Conservation (phyloP, 2,329 filamentous ascomycete genomes). For the Fragosphaeria purpurea region DNA sequence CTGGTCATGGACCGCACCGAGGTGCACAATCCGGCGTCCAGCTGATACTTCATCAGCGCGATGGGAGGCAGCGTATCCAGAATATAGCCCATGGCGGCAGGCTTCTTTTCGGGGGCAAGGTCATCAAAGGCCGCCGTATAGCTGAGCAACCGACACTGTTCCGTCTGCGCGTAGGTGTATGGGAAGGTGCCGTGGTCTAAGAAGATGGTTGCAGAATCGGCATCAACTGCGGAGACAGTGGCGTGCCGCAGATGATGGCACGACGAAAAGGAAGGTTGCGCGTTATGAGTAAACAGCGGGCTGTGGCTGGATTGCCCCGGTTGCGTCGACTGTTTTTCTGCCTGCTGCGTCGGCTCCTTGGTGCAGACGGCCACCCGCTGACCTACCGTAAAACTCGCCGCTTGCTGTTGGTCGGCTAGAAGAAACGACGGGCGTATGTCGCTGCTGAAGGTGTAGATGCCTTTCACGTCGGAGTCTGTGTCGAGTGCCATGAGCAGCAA, state of each 20-base stretch:
- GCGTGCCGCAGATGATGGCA: not conserved
- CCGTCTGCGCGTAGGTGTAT: not conserved
- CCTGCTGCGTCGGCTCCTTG: not conserved
- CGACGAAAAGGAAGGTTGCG: not conserved
- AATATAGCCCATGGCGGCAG: conserved; percentile 38
- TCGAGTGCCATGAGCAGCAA: not conserved
- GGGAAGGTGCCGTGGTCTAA: not conserved
- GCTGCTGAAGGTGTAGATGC: conserved; percentile 19
- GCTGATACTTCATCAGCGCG: conserved; percentile 41
- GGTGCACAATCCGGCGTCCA: conserved; percentile 29
- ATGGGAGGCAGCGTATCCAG: conserved; percentile 54
- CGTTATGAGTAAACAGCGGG: too few relatives aligned
- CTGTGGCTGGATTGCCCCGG: too few relatives aligned
- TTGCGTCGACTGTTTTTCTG: too few relatives aligned
- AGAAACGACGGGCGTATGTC: not conserved
- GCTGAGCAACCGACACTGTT: not conserved
- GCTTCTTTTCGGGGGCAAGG: conserved; percentile 34
- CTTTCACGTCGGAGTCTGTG: not conserved
- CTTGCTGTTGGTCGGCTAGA: not conserved
- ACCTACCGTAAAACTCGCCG: not conserved
- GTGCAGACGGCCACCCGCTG: conserved; percentile 5
- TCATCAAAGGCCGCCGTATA: conserved; percentile 43
- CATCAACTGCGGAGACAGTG: not conserved
- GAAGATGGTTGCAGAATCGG: conserved; percentile 16
- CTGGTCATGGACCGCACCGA: conserved; percentile 34